Evolutionary conservation across 2,329 filamentous ascomycete genomes (phyloP).

Genomic region (Ophiostoma sp.): DNA sequence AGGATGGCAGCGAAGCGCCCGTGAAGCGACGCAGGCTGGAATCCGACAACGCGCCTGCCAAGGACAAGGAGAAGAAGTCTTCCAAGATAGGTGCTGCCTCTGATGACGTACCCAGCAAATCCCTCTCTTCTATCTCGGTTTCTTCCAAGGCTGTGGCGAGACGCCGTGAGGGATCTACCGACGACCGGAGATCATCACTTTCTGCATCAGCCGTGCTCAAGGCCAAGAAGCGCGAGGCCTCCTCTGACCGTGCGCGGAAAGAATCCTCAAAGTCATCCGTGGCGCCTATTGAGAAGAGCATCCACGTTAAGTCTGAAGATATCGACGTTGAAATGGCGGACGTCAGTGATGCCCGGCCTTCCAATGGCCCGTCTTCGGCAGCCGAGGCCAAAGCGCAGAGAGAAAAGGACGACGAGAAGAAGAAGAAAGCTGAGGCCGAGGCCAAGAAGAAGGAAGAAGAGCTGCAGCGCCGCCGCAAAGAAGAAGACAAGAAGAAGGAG

Average conservation of each 20-base stretch:
- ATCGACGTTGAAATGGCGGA: slow-evolving; percentile 53
- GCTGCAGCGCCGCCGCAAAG: slow-evolving; percentile 24
- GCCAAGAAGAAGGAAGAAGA: slow-evolving; percentile 32
- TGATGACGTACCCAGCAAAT: slow-evolving; percentile 44
- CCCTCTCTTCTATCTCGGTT: slow-evolving; percentile 33
- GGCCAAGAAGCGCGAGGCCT: slow-evolving; percentile 34
- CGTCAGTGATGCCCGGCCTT: slow-evolving; percentile 30
- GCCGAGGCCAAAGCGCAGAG: slow-evolving; percentile 31
- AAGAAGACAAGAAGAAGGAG: slow-evolving; percentile 28
- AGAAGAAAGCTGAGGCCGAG: slow-evolving; percentile 27
- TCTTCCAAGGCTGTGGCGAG: slow-evolving; percentile 35
- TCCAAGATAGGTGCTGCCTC: slow-evolving; percentile 40
- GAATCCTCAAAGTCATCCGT: slow-evolving; percentile 37
- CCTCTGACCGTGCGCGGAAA: slow-evolving; percentile 37
- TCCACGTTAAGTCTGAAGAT: slow-evolving; percentile 55
- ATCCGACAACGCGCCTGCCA: slow-evolving; percentile 34
- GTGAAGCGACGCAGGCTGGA: slow-evolving; percentile 55
- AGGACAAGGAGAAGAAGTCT: slow-evolving; percentile 42
- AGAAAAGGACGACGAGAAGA: slow-evolving; percentile 31
- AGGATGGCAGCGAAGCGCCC: slow-evolving; percentile 48
- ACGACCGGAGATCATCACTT: slow-evolving; percentile 32
- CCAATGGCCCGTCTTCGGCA: slow-evolving; percentile 29
- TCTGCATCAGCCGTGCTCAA: slow-evolving; percentile 32
- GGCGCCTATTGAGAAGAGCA: slow-evolving; percentile 43
- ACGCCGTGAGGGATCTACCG: slow-evolving; percentile 38